phyloP scores from a whole-genome alignment of 805 yeast genomes.

The Pichia nanzhaoensis region DNA sequence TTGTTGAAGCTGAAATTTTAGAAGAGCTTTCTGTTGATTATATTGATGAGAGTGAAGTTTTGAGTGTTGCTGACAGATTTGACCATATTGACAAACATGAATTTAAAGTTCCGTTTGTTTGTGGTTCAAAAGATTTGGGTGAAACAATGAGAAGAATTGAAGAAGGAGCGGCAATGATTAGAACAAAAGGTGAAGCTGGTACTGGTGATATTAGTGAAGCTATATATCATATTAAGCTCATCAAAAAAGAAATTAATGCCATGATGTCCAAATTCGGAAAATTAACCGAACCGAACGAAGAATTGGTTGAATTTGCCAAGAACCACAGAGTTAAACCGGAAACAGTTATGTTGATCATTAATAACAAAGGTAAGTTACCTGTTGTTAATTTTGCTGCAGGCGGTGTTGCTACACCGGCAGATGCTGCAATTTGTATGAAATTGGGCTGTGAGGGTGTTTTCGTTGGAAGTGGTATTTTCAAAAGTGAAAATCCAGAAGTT shows the following conservation, averaged over 20 bases:
- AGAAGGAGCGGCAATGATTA: conserved; percentile 84
- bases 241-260: conserved; percentile 48
- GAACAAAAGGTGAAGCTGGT: conserved; percentile 87
- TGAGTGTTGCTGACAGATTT: conserved; percentile 72
- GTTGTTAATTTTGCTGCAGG: conserved; percentile 88
- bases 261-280: conserved; percentile 24
- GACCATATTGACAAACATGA: conserved; percentile 55
- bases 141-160: conserved; percentile 72
- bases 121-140: conserved; percentile 77
- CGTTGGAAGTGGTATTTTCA: conserved; percentile 76
- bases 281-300: conserved; percentile 34
- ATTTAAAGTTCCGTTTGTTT: conserved; percentile 71
- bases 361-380: conserved; percentile 55
- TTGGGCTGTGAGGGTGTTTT: conserved; percentile 75
- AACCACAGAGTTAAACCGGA: conserved; percentile 54
- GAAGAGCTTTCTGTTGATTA: conserved; percentile 69
- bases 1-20: conserved; percentile 73
- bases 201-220: conserved; percentile 85
- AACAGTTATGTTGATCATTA: conserved; percentile 43
- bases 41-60: conserved; percentile 79
- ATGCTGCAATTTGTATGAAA: conserved; percentile 80
- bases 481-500: conserved; percentile 63
- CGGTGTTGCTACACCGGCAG: conserved; percentile 84
- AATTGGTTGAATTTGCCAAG: conserved; percentile 45
- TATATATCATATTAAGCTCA: conserved; percentile 61